Evolutionary conservation across 2,329 filamentous ascomycete species (phyloP).

Genomic region (Leptosphaerulina australis): DNA sequence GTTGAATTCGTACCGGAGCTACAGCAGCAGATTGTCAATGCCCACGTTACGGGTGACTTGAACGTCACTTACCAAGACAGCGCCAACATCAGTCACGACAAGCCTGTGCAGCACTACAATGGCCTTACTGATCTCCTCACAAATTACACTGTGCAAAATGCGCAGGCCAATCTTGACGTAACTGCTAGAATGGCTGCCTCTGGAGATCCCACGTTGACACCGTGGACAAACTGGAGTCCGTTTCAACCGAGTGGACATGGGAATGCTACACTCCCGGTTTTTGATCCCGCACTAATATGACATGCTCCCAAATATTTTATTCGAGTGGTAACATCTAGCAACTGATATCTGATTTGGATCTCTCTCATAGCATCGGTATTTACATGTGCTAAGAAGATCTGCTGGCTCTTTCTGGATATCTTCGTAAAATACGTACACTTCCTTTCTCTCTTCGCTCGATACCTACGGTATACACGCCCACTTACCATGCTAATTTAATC

Average conservation of each 20-base stretch:
- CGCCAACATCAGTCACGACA: neutral
- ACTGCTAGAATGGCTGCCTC: neutral
- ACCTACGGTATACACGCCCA: neutral
- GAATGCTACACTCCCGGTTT: slow-evolving; percentile 27
- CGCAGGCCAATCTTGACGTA: neutral
- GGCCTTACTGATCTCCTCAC: slow-evolving; percentile 6
- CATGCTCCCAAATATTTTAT: too few species aligned
- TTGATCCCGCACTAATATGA: slow-evolving; percentile 4
- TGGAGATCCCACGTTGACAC: neutral
- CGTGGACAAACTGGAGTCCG: slow-evolving; percentile 15
- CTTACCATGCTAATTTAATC: neutral
- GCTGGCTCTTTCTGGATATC: neutral
- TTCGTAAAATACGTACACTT: neutral
- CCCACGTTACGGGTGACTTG: neutral
- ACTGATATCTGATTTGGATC: too few species aligned
- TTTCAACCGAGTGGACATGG: slow-evolving; percentile 29
- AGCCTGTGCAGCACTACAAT: slow-evolving; percentile 9
- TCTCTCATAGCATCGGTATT: too few species aligned
- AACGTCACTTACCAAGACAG: neutral
- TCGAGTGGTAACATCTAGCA: too few species aligned
- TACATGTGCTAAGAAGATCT: too few species aligned
- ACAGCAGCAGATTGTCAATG: slow-evolving; percentile 14
- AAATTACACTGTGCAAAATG: neutral
- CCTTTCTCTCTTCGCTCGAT: neutral
- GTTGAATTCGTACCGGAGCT: slow-evolving; percentile 7